Evolutionary conservation across 2,329 filamentous ascomycete species (phyloP), one percentile per base, ranked within the genome.

Genomic region (Calcarisporium arbuscula): DNA sequence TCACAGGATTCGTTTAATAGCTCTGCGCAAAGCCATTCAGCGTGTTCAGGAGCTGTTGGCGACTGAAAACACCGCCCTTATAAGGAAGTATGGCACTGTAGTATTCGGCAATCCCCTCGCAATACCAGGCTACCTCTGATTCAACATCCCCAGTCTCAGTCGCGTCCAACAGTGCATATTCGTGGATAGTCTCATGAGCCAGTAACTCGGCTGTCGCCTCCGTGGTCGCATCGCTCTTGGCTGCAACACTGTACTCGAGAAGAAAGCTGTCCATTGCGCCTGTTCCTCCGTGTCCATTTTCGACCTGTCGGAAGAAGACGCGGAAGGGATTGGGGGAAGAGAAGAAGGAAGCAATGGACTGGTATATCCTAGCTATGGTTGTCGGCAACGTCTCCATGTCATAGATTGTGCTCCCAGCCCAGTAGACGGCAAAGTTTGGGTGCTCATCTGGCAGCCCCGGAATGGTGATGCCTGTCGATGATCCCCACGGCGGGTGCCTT

Each of bases 401-500:
- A 6, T 19, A 16, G 28, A 30, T 19, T 6, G 28, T 16, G 12
- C 20, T 8, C 20, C 28, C 28, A n/a, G 20, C 18, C 28, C 28
- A 30, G 28, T 30, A 30, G 16, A 30, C 20, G 28, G 28, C 28
- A n/a, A 30, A 30, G 16, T 30, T 8, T 16, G 16, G 28, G 9
- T 30, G 9, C 9, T n/a, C 8, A 7, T 8, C 20, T 18, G 10
- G n/a, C n/a, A n/a, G n/a, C n/a, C n/a, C n/a, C 7, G 26, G 26
- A 7, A 28, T 30, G 9, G 9, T 10, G 15, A n/a, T n/a, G n/a
- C n/a, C n/a, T n/a, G n/a, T n/a, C 15, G 10, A 6, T 8, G 28
- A 6, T 6, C 9, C 15, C 28, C 28, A 30, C 6, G 7, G 16
- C 12, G 28, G 28, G 20, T 30, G 20, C 14, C 28, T 16, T 8